Evolutionary conservation across 192 early-diverging fungal species (phyloP).

Genomic region (Powellomyces hirtus): DNA sequence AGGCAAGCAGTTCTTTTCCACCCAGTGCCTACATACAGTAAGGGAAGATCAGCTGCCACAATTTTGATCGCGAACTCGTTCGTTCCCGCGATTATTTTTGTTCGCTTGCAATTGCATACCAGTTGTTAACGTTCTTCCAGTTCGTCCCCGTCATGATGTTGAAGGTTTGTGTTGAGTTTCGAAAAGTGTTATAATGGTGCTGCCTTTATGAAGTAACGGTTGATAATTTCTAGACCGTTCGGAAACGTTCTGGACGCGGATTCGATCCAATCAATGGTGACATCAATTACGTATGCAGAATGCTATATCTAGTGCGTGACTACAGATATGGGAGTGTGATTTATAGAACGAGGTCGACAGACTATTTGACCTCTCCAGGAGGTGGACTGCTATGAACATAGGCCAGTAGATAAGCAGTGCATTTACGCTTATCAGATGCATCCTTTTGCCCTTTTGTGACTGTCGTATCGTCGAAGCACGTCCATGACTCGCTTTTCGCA

Average conservation of each 20-base stretch:
- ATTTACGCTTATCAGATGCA: background rate
- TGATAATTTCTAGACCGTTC: too few relatives aligned
- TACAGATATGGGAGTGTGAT: too few relatives aligned
- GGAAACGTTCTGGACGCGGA: too few relatives aligned
- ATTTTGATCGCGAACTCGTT: background rate
- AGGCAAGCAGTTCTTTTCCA: conserved; percentile 87
- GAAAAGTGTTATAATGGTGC: too few relatives aligned
- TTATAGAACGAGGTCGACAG: too few relatives aligned
- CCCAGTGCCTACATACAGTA: conserved; percentile 63
- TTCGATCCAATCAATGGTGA: too few relatives aligned
- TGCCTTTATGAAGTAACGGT: too few relatives aligned
- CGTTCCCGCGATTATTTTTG: background rate
- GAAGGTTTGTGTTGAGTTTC: too few relatives aligned
- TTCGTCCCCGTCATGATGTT: conserved; percentile 28
- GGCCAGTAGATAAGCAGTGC: conserved; percentile 13
- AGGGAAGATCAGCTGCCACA: background rate
- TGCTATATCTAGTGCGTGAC: too few relatives aligned
- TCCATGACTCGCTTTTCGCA: background rate
- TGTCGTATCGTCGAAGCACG: conserved; percentile 14
- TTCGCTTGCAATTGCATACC: conserved; percentile 22
- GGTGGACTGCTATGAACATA: too few relatives aligned
- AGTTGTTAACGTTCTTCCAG: conserved; percentile 54
- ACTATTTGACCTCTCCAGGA: too few relatives aligned
- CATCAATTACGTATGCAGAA: too few relatives aligned
- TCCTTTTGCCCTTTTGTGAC: background rate